These are phyloP conservation scores for Inosperma sp. DNA, from an alignment of 768 basidiomycete species.

Conservation along the genomic window DNA sequence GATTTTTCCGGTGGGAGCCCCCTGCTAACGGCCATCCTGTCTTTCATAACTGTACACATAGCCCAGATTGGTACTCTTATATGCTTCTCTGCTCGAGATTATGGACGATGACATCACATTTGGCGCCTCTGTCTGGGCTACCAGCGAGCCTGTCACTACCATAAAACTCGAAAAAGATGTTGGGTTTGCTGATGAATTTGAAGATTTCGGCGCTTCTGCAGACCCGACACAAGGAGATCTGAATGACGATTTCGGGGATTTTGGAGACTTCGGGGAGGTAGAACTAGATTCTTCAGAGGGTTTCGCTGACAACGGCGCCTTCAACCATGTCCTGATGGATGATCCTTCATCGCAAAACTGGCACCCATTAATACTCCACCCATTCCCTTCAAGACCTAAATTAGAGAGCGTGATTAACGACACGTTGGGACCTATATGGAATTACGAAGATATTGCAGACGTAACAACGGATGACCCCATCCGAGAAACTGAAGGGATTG, in stretches of 20 bases:
- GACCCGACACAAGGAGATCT: constrained; percentile 44
- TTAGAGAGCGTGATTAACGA: constrained; percentile 60
- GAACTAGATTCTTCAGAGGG: constrained; percentile 20
- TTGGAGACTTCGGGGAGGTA: constrained; percentile 82
- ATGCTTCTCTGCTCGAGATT: background rate
- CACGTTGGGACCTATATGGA: constrained; percentile 66
- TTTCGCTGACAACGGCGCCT: constrained; percentile 14
- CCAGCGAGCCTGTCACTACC: constrained; percentile 36
- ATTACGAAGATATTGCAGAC: constrained; percentile 42
- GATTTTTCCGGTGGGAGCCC: too few species aligned
- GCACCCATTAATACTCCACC: constrained; percentile 61
- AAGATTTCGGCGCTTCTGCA: constrained; percentile 51
- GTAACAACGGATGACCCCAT: constrained; percentile 66
- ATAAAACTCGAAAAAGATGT: constrained; percentile 22
- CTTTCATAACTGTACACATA: too few species aligned
- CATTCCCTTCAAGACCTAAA: constrained; percentile 53
- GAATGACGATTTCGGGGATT: constrained; percentile 83
- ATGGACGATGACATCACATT: constrained; percentile 76
- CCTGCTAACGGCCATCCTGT: too few species aligned
- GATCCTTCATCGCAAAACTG: constrained; percentile 46
- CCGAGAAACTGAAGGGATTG: constrained; percentile 74
- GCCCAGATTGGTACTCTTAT: background rate
- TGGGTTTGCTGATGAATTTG: constrained; percentile 47
- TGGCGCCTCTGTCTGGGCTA: constrained; percentile 71
- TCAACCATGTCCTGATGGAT: constrained; percentile 31